Base-by-base conservation (phyloP, 108 stramenopile genomes). In the Poteriospumella lacustris region DNA sequence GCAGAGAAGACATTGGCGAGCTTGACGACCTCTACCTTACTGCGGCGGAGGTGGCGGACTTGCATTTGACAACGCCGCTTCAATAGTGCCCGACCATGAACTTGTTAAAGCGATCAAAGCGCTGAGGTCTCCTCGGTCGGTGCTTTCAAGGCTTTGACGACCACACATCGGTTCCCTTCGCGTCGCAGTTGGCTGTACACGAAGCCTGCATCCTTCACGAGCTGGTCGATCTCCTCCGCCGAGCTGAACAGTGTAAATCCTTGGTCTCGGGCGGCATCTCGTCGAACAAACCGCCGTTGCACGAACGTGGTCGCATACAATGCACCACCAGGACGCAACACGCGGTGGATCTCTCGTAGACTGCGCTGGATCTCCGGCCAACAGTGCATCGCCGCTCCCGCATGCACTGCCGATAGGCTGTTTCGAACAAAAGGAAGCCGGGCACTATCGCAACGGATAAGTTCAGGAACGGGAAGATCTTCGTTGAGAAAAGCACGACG, bases 381-480 rank as follows among this genome's bases (percentile, higher is more conserved):
- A 81, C 96, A 97, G 79, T 97, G 96, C 91, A 97, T 93, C 29
- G 96, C 96, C 0, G 96, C 96, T 1, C 94, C 96, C 1, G 94
- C 96, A 80, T 97, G 94, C 9, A 95, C 78, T 1, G 86, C 90
- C 69, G 91, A 90, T 0, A 97, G 79, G 1, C 89, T 87, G 31
- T 64, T 79, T 12, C 82, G 82, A 78, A 86, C 64, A 77, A 95
- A 85, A 2, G 96, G 96, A 34, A 95, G 92, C 42, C 86, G 80
- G 28, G 89, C 93, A 0, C 92, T 94, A 85, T 95, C 94, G 31
- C 89, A 87, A 52, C 96, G 88, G 0, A 95, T 86, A 58, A 95
- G 83, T 72, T 95, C 94, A 44, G 94, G 78, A 26, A 59, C 60
- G 0, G 90, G 88, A 9, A 83, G 62, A 38, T 2, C 40, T 19